Base-by-base conservation (phyloP, 176 grass and related monocot genomes). In the Cymbopogon citratus region DNA sequence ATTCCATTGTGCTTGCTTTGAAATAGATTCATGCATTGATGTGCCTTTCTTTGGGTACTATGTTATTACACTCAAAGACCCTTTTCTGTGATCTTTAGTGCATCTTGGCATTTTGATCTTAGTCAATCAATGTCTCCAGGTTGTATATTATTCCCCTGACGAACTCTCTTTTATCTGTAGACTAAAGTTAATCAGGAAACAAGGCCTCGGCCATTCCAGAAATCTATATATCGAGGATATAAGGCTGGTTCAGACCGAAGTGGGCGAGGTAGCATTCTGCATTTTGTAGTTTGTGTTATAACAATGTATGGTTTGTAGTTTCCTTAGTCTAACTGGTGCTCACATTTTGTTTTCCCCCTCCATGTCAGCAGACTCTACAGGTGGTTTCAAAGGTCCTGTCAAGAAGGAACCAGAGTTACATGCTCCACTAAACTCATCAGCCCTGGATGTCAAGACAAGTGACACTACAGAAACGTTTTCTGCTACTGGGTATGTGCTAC, bases 391-490 rank as follows among this genome's bases (percentile, higher is more conserved):
- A 89, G 79, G 67, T 26, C 8, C 52, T 71, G 54, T 48, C 36
- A 94, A 89, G 81, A 94, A 87, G 87, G 89, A 94, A 63, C 43
- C 64, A 15, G 89, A 65, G 27, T n/a, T 75, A 59, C 70, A 71
- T 83, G 36, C 38, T 54, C 76, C 66, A 79, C 49, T 40, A 15
- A 87, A 67, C 68, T 84, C 61, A 59, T 66, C 80, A 41, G 28
- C 62, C 44, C 54, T 34, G 38, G 84, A 88, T 72, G 27, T 85
- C 34, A 81, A 82, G 38, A 48, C 72, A 65, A 84, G 65, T 76
- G 84, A 73, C 81, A 65, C 81, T 65, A 71, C 38, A 25, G 83
- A 87, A 79, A 76, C 28, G 41, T n/a, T 76, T 87, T 75, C 56
- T 28, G 73, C 66, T 61, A 39, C 71, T 79, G 71, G 77, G 92